Evolutionary conservation across 345 rosid species (phyloP), one percentile per base, ranked within the genome.

Genomic region (Linum tenue): DNA sequence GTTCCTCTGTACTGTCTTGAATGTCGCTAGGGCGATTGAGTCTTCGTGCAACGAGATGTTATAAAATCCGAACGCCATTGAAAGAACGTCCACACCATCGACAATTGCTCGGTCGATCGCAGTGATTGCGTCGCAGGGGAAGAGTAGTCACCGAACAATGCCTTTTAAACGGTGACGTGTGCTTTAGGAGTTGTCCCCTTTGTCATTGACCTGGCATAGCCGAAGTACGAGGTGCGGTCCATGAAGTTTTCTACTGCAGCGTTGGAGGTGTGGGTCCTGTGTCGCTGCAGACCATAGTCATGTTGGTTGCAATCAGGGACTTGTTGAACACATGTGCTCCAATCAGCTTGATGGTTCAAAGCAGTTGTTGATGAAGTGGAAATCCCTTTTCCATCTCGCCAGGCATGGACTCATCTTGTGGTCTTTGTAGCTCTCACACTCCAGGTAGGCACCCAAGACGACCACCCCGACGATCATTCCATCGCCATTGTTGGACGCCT

Each of bases 191-290:
- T 84, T 70, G 76, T 70, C 7, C 84, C 86, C 2, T 22, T 41
- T 0, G 84, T 81, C 1, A 67, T 78, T 39, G n/a, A n/a, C 88
- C 88, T 0, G 70, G 84, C 85, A 56, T 84, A 84, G 16, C 81
- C 82, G 6, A 84, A 84, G 69, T 51, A 81, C 0, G 85, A 77
- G 1, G 76, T 79, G 3, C 62, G 71, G 9, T 64, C 60, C 10
- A 84, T 74, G 39, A 3, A 66, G 55, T 40, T 76, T 35, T 84
- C 85, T 1, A 84, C 88, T 0, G 84, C 86, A 2, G 84, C 81
- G 50, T 75, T 67, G 2, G 88, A 80, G 15, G 86, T 82, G 68
- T 84, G 88, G 4, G 86, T 84, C 64, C 86, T 86, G 9, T 84
- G 88, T 4, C 88, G 86, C 2, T 64, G 84, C 15, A n/a, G 88